A percentile compares a stretch with the other conserved stretches of the same genome.
phyloP scores from a whole-genome alignment of 2,329 filamentous ascomycete species.

The Scedosporium apiospermum region DNA sequence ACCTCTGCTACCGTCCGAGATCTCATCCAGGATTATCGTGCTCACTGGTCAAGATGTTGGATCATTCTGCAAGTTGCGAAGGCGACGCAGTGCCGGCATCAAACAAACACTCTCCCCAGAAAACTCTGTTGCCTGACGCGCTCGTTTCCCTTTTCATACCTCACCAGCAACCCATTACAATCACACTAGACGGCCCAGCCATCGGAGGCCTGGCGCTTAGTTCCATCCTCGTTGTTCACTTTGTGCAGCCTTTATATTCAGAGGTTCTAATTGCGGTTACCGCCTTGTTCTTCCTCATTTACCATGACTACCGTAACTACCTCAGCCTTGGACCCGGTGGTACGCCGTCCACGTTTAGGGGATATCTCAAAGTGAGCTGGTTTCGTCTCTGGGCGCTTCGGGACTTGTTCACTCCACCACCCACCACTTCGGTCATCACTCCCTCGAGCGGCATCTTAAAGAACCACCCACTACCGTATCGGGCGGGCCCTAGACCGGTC shows the following conservation, averaged over 20 bases:
- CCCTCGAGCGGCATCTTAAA: constrained; percentile 51
- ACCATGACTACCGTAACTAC: constrained; percentile 68
- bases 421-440: constrained; percentile 26
- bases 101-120: neutral
- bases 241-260: constrained; percentile 36
- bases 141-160: neutral
- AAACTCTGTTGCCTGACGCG: neutral
- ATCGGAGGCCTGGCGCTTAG: constrained; percentile 34
- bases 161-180: constrained; percentile 36
- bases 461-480: constrained; percentile 43
- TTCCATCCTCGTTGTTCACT: constrained; percentile 43
- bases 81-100: neutral
- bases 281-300: constrained; percentile 41
- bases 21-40: neutral
- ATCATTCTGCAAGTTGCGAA: neutral
- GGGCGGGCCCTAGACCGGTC: constrained; percentile 52
- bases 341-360: constrained; percentile 62
- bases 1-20: too few relatives aligned
- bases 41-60: neutral
- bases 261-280: constrained; percentile 40
- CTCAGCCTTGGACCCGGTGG: constrained; percentile 71
- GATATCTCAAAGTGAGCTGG: constrained; percentile 65
- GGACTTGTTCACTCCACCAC: constrained; percentile 57
- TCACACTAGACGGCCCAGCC: constrained; percentile 42
- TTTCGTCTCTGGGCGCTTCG: constrained; percentile 63